Percentiles rank a stretch among this genome's conserved stretches.
phyloP scores from a whole-genome alignment of 148 eudicot genomes.

The Polygonum aviculare region DNA sequence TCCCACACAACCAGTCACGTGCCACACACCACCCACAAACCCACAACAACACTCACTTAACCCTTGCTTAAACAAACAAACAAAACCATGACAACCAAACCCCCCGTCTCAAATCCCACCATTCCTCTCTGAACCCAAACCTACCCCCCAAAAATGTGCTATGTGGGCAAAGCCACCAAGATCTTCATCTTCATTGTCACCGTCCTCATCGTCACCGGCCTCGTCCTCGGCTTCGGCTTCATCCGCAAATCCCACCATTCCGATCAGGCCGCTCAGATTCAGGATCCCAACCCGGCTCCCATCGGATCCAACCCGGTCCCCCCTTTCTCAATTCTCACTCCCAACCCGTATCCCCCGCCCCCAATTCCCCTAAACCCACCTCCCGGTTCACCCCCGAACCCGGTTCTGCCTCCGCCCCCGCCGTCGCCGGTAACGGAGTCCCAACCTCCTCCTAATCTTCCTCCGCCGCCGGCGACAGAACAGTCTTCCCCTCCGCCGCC shows the following conservation, averaged over 20 bases:
- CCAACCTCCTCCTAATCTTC: constrained; percentile 1
- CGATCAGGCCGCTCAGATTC: neutral
- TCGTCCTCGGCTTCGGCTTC: constrained; percentile 57
- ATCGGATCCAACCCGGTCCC: no score
- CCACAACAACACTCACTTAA: neutral
- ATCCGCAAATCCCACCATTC: constrained; percentile 27
- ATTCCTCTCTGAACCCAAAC: neutral
- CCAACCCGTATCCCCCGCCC: constrained; percentile 5
- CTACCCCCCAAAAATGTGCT: constrained; percentile 46
- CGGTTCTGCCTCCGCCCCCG: constrained; percentile 8
- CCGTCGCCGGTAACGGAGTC: constrained; percentile 5
- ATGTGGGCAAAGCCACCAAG: constrained; percentile 93
- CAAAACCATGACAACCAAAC: neutral
- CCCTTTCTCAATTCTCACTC: no score
- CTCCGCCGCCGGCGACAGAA: constrained; percentile 14
- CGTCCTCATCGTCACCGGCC: constrained; percentile 43
- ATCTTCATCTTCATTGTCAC: constrained; percentile 79
- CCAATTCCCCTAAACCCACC: neutral
- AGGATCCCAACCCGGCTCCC: neutral
- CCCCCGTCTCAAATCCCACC: neutral
- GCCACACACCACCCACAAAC: neutral
- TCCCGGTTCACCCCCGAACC: neutral
- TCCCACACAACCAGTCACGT: neutral
- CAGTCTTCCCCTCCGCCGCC: constrained; percentile 22
- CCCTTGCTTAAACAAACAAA: neutral